Percentiles rank a stretch among this genome's conserved stretches.
Conservation (phyloP, 169 alveolate genomes). For the Cryptosporidium sp. region DNA sequence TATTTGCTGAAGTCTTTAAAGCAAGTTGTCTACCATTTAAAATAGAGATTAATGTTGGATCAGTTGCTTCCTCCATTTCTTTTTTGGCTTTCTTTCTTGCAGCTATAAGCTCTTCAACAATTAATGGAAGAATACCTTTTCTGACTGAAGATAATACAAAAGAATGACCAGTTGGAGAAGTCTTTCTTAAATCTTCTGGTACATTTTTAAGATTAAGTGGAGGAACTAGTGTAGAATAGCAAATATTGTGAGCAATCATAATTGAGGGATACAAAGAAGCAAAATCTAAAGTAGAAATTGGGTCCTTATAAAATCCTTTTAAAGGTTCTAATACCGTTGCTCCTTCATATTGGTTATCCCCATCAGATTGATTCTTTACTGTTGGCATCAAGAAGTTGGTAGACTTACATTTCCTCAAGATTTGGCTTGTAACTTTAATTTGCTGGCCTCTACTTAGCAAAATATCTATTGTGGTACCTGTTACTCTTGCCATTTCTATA, state of each 20-base stretch:
- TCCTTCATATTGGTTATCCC: constrained; percentile 90
- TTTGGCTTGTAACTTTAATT: constrained; percentile 96
- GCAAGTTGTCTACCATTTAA: constrained; percentile 99
- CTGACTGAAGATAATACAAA: constrained; percentile 78
- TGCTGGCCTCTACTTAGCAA: constrained; percentile 94
- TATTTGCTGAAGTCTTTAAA: constrained; percentile 97
- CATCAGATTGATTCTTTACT: constrained; percentile 72
- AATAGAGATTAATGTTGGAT: constrained; percentile 89
- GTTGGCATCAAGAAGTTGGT: constrained; percentile 92
- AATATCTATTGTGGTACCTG: constrained; percentile 96
- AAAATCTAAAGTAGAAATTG: constrained; percentile 99
- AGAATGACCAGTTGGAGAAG: constrained; percentile 77
- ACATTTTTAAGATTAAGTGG: constrained; percentile 80
- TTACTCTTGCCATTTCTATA: constrained; percentile 99
- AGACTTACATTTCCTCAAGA: constrained; percentile 92
- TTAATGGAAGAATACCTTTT: constrained; percentile 96
- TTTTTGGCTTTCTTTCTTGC: constrained; percentile 96
- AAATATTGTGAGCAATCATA: constrained; percentile 99
- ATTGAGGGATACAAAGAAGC: constrained; percentile 99
- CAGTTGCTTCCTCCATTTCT: constrained; percentile 91
- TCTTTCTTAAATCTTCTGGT: constrained; percentile 76
- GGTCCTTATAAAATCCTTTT: constrained; percentile 95
- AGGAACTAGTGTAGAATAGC: constrained; percentile 95
- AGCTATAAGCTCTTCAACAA: constrained; percentile 95
- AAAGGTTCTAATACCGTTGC: constrained; percentile 95